phyloP scores from a whole-genome alignment of 495 filamentous ascomycete species.

The Aspergillus affinis region DNA sequence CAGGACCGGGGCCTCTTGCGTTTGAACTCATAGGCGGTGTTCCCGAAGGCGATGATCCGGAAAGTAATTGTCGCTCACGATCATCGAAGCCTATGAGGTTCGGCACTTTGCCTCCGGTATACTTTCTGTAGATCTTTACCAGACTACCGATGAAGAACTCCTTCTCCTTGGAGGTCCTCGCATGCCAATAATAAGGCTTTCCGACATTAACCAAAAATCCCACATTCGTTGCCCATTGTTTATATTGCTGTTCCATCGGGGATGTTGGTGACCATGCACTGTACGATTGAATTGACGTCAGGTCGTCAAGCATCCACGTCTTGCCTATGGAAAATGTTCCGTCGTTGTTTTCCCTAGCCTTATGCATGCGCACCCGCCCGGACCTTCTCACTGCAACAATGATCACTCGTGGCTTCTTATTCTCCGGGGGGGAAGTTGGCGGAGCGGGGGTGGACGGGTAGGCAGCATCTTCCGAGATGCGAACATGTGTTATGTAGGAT shows the following conservation, averaged over 20 bases:
- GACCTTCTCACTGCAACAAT: constrained; percentile 90
- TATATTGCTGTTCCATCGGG: constrained; percentile 62
- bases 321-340: constrained; percentile 96
- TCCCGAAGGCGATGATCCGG: constrained; percentile 43
- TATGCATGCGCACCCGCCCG: constrained; percentile 91
- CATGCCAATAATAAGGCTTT: constrained; percentile 98
- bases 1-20: constrained; percentile 32
- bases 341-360: constrained; percentile 91
- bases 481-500: constrained; percentile 97
- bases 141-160: constrained; percentile 95
- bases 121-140: constrained; percentile 94
- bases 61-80: constrained; percentile 69
- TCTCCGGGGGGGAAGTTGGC: constrained; percentile 61
- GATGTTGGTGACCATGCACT: constrained; percentile 49
- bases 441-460: constrained; percentile 87
- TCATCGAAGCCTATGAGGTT: constrained; percentile 78
- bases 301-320: constrained; percentile 92
- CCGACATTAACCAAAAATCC: constrained; percentile 88
- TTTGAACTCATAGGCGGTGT: constrained; percentile 11
- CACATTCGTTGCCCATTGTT: constrained; percentile 72
- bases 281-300: constrained; percentile 77
- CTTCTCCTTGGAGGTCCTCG: constrained; percentile 87
- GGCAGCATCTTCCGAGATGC: constrained; percentile 77
- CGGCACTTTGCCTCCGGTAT: constrained; percentile 83
- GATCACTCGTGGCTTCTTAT: constrained; percentile 87